These are phyloP conservation scores for Lotmaria passim DNA, from an alignment of 208 protist species.

Conservation along the genomic window DNA sequence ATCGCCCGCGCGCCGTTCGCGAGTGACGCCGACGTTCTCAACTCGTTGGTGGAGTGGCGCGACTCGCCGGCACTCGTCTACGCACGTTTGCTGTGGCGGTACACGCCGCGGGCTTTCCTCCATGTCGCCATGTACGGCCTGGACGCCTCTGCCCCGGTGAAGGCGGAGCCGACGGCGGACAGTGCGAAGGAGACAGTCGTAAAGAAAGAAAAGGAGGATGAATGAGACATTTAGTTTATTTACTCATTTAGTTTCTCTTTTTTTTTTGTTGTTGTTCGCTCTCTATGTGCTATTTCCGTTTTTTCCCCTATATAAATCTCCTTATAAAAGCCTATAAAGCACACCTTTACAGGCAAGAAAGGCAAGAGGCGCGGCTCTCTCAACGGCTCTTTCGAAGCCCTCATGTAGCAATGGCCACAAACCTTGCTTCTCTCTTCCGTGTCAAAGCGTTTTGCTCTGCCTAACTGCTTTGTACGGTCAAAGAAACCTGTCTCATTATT, in stretches of 20 bases:
- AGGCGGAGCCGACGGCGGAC: constrained; percentile 4
- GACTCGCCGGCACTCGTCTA: constrained; percentile 68
- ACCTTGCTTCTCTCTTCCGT: too few relatives aligned
- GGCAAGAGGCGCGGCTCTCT: too few relatives aligned
- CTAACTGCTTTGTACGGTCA: too few relatives aligned
- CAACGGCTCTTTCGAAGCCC: too few relatives aligned
- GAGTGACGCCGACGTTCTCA: constrained; percentile 75
- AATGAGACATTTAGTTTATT: not conserved
- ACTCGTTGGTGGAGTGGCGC: constrained; percentile 69
- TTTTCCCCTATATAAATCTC: too few relatives aligned
- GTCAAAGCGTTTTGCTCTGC: too few relatives aligned
- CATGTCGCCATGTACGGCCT: constrained; percentile 17
- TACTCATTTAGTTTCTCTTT: constrained; percentile 7
- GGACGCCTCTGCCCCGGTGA: not conserved
- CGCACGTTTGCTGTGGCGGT: constrained; percentile 80
- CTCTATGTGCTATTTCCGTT: constrained; percentile 5
- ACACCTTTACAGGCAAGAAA: too few relatives aligned
- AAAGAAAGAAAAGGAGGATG: constrained; percentile 9
- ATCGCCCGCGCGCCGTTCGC: constrained; percentile 70
- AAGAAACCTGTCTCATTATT: too few relatives aligned
- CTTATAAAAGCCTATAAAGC: too few relatives aligned
- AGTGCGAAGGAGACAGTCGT: not conserved
- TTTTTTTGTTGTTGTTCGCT: constrained; percentile 23
- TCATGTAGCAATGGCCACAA: too few relatives aligned
- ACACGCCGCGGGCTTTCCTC: constrained; percentile 60